Percentiles rank a stretch among this genome's conserved stretches.
phyloP scores from a whole-genome alignment of 2,329 filamentous ascomycete species.

The Laburnicola sp. region DNA sequence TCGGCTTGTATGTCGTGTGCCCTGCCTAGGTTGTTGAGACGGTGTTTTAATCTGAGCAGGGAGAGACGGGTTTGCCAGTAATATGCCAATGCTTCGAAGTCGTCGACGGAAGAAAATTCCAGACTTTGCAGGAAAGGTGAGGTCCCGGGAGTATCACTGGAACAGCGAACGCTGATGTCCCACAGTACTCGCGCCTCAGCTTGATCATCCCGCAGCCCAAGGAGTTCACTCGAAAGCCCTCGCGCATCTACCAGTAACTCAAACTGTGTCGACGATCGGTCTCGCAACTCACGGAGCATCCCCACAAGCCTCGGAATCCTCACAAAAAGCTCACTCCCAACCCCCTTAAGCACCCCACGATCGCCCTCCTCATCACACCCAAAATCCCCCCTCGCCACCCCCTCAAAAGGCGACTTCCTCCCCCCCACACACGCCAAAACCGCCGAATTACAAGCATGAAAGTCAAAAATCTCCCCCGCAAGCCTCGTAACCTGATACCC shows the following conservation, averaged over 20 bases:
- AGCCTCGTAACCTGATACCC: constrained; percentile 17
- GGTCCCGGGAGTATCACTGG: constrained; percentile 2
- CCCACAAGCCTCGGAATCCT: constrained; percentile 20
- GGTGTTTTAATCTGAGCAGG: constrained; percentile 16
- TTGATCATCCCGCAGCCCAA: constrained; percentile 15
- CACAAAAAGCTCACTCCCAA: constrained; percentile 21
- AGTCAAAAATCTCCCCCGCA: constrained; percentile 22
- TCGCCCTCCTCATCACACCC: constrained; percentile 13
- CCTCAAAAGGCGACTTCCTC: constrained; percentile 16
- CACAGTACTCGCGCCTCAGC: constrained; percentile 16
- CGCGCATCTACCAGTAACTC: constrained; percentile 12
- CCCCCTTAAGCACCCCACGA: constrained; percentile 16
- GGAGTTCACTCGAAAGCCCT: constrained; percentile 15
- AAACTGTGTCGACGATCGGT: constrained; percentile 7
- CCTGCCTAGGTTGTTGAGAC: constrained; percentile 7
- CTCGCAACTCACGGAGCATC: constrained; percentile 18
- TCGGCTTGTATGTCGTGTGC: not conserved
- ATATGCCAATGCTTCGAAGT: constrained; percentile 21
- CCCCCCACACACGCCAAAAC: constrained; percentile 20
- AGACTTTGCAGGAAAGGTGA: constrained; percentile 11
- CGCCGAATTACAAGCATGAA: constrained; percentile 20
- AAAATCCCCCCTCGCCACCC: constrained; percentile 15
- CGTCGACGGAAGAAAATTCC: constrained; percentile 18
- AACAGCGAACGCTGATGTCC: constrained; percentile 10
- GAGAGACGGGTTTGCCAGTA: constrained; percentile 19